phyloP scores from a whole-genome alignment of 768 basidiomycete species.

The Cystofilobasidium bisporidii region DNA sequence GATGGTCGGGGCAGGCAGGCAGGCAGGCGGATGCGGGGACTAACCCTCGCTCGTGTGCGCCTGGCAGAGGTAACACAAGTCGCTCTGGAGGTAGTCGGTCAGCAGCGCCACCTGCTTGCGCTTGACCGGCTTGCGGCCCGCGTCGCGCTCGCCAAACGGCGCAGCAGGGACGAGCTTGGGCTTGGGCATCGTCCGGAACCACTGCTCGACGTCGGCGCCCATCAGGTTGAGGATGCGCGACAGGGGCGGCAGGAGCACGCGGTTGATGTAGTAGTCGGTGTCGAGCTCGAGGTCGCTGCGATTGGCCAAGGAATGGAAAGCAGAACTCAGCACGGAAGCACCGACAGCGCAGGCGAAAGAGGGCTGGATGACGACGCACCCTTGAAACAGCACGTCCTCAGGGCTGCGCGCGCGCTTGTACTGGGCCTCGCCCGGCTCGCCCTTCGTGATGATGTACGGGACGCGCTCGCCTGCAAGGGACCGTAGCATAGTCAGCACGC shows the following conservation, averaged over 20 bases:
- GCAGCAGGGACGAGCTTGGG: slow-evolving; percentile 33
- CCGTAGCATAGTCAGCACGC: neutral
- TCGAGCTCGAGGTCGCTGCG: slow-evolving; percentile 65
- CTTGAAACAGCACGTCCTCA: slow-evolving; percentile 54
- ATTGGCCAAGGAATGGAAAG: neutral
- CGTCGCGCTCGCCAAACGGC: slow-evolving; percentile 1
- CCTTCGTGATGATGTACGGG: slow-evolving; percentile 73
- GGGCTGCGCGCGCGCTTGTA: slow-evolving; percentile 70
- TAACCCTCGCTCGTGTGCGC: neutral
- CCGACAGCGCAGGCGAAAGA: neutral
- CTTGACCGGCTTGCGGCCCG: neutral
- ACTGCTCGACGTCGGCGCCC: slow-evolving; percentile 72
- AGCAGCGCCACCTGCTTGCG: slow-evolving; percentile 45
- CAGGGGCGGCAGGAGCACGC: slow-evolving; percentile 77
- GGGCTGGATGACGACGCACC: slow-evolving; percentile 44
- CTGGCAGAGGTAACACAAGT: slow-evolving; percentile 62
- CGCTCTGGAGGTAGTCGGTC: slow-evolving; percentile 63
- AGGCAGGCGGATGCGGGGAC: neutral
- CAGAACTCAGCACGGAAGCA: neutral
- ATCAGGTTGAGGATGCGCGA: slow-evolving; percentile 83
- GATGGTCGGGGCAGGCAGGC: too few relatives aligned
- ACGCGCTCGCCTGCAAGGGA: slow-evolving; percentile 56
- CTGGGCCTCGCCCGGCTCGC: slow-evolving; percentile 54
- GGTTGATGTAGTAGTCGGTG: slow-evolving; percentile 74
- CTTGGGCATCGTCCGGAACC: slow-evolving; percentile 83